A percentile compares a stretch with the other conserved stretches of the same genome.
Conservation (phyloP, 2,329 filamentous ascomycete species). For the Zymoseptoria ardabiliae region DNA sequence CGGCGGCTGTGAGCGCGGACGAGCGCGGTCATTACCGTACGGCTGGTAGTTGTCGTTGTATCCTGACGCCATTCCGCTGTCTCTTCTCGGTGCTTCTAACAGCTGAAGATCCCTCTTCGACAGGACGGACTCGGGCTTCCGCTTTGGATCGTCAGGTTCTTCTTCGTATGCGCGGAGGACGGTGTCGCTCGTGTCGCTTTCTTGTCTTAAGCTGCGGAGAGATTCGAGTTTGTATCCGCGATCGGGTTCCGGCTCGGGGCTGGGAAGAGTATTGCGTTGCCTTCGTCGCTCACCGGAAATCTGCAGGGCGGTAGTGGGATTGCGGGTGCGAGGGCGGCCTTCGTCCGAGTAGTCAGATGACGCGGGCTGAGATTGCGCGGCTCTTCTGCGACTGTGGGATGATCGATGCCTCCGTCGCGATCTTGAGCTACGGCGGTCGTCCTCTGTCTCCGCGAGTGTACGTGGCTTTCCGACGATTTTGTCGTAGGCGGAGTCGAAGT, state of each 20-base stretch:
- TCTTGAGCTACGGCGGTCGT: background rate
- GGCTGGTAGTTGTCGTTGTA: slow-evolving; percentile 23
- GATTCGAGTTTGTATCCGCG: slow-evolving; percentile 6
- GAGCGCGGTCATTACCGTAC: slow-evolving; percentile 1
- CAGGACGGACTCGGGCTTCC: slow-evolving; percentile 20
- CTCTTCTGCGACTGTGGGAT: background rate
- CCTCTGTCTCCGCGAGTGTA: background rate
- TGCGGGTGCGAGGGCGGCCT: slow-evolving; percentile 3
- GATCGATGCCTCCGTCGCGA: background rate
- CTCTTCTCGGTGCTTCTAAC: slow-evolving; percentile 8
- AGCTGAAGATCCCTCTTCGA: slow-evolving; percentile 8
- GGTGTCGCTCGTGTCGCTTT: slow-evolving; percentile 18
- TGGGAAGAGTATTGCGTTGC: slow-evolving; percentile 14
- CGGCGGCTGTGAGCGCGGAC: slow-evolving; percentile 24
- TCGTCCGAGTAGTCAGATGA: background rate
- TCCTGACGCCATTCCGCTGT: slow-evolving; percentile 20
- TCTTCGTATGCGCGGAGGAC: slow-evolving; percentile 24
- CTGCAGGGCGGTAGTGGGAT: slow-evolving; percentile 5
- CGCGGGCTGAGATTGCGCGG: background rate
- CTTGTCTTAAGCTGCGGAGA: slow-evolving; percentile 16
- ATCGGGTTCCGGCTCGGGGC: slow-evolving; percentile 10
- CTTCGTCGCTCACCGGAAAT: slow-evolving; percentile 9
- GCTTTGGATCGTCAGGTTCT: slow-evolving; percentile 25
- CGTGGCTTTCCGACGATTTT: slow-evolving; percentile 3
- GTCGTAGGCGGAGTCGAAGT: slow-evolving; percentile 25